phyloP scores from a whole-genome alignment of 441 rosid genomes.

The Lepidium campestre region DNA sequence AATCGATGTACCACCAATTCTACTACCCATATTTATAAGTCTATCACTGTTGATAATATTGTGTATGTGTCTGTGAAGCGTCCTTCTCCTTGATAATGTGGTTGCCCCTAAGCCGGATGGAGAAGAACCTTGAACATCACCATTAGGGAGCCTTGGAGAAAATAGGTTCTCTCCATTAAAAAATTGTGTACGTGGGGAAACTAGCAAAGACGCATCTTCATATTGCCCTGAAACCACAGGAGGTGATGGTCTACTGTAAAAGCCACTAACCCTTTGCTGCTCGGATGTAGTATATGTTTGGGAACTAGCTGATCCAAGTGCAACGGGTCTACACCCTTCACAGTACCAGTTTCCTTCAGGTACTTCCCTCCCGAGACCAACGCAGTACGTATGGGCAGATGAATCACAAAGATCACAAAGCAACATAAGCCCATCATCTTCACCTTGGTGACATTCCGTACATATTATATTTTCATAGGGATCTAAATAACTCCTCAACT shows the following conservation, averaged over 20 bases:
- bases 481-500: conserved; percentile 84
- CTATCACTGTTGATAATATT: conserved; percentile 58
- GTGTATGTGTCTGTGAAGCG: conserved; percentile 80
- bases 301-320: conserved; percentile 70
- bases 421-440: conserved; percentile 95
- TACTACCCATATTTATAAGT: conserved; percentile 37
- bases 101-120: conserved; percentile 74
- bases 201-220: conserved; percentile 38
- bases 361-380: conserved; percentile 89
- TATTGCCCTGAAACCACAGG: conserved; percentile 38
- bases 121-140: conserved; percentile 49
- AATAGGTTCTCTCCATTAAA: conserved; percentile 45
- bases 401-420: conserved; percentile 98
- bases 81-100: conserved; percentile 75
- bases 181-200: conserved; percentile 53
- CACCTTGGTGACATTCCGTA: conserved; percentile 89
- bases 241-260: conserved; percentile 45
- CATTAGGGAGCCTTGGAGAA: conserved; percentile 62
- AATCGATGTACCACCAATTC: conserved; percentile 39
- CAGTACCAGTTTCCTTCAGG: conserved; percentile 99
- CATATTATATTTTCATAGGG: conserved; percentile 94
- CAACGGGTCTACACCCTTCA: conserved; percentile 84
- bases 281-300: conserved; percentile 43
- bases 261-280: conserved; percentile 48
- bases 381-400: conserved; percentile 95